Evolutionary conservation across 208 protist genomes (phyloP).

Genomic region (Wallacemonas sp.): DNA sequence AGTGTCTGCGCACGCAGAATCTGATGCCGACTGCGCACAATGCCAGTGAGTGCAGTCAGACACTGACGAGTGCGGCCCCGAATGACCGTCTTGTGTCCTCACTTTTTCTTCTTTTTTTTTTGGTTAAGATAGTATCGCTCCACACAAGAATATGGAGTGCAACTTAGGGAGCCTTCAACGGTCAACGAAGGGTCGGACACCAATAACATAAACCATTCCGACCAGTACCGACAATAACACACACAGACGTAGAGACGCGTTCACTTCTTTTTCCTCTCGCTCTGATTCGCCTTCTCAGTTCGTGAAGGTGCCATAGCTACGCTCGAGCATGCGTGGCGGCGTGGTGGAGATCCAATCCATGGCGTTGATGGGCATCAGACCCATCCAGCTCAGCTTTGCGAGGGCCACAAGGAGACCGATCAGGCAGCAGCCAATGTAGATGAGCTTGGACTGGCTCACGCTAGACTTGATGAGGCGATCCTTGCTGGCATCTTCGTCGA

Average conservation of each 20-base stretch:
- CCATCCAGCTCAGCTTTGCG: conserved; percentile 87
- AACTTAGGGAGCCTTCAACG: too few relatives aligned
- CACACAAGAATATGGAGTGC: too few relatives aligned
- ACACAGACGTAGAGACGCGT: too few relatives aligned
- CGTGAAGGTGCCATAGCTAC: conserved; percentile 39
- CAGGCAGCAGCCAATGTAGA: conserved; percentile 81
- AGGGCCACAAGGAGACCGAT: conserved; percentile 71
- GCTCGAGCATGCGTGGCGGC: conserved; percentile 63
- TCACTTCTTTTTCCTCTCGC: conserved; percentile 18
- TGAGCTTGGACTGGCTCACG: conserved; percentile 62
- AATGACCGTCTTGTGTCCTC: too few relatives aligned
- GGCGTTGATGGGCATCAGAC: conserved; percentile 72
- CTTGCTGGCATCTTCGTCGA: conserved; percentile 64
- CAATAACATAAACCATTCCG: too few relatives aligned
- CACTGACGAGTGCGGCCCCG: too few relatives aligned
- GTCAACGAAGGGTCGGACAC: too few relatives aligned
- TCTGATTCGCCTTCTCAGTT: conserved; percentile 17
- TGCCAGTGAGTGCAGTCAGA: too few relatives aligned
- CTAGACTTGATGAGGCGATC: conserved; percentile 53
- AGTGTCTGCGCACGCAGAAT: too few relatives aligned
- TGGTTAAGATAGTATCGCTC: neutral
- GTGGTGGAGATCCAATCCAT: conserved; percentile 82
- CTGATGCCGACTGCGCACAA: too few relatives aligned
- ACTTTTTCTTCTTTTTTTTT: neutral
- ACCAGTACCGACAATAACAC: neutral